Percentiles rank a stretch among this genome's conserved stretches.
These are phyloP conservation scores for Zizania latifolia DNA, from an alignment of 176 grass and related monocot genomes.

Conservation along the genomic window DNA sequence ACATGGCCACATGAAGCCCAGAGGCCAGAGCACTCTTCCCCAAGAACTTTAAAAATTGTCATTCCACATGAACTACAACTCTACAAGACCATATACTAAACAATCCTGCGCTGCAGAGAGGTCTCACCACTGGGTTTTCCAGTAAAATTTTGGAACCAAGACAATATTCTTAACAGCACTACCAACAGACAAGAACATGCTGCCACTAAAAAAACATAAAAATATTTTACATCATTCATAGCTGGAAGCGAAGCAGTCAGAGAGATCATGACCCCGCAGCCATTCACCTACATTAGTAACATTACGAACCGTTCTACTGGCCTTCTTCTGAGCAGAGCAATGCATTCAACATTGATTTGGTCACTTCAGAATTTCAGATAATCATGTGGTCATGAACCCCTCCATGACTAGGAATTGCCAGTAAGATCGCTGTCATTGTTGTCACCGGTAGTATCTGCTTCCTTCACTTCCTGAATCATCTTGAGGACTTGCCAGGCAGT, in stretches of 20 bases:
- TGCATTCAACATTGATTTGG: not conserved
- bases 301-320: not conserved
- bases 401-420: slow-evolving; percentile 56
- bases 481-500: slow-evolving; percentile 96
- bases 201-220: not conserved
- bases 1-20: not conserved
- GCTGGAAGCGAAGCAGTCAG: slow-evolving; percentile 7
- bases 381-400: not conserved
- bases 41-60: not conserved
- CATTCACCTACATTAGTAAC: not conserved
- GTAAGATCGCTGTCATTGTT: slow-evolving; percentile 73
- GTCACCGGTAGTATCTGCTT: slow-evolving; percentile 52
- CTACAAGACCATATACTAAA: not conserved
- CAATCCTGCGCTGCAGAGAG: not conserved
- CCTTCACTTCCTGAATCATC: slow-evolving; percentile 99
- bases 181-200: not conserved
- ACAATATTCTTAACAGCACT: not conserved
- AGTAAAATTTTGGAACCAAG: not conserved
- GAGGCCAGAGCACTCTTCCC: not conserved
- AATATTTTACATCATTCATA: slow-evolving; percentile 26
- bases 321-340: not conserved
- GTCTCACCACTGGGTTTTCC: not conserved
- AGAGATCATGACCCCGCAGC: slow-evolving; percentile 33
- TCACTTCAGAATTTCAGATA: not conserved
- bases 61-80: not conserved